Evolutionary conservation across 176 grass and related monocot species (phyloP), one percentile per base, ranked within the genome.

Genomic region (Eragrostis curvula): DNA sequence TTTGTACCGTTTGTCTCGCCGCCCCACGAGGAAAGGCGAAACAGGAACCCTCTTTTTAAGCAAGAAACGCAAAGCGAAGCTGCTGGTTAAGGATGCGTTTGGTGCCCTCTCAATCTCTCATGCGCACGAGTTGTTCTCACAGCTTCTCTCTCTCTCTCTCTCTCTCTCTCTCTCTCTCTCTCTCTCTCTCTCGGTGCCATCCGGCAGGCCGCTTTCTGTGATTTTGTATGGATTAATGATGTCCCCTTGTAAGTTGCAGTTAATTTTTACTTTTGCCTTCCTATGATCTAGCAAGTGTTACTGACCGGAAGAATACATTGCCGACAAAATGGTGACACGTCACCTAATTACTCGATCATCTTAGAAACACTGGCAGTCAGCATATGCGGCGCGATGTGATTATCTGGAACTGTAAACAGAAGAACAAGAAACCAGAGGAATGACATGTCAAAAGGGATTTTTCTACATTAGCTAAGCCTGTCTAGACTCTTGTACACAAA

Each of bases 1-100:
- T 78, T 72, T 78, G 80, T 57, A 15, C 73, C 48, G 18, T 57
- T 66, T 79, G 67, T 81, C 82, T 20, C 40, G 45, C 82, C 55
- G 70, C 63, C 70, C 51, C 76, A 85, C 44, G 64, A 75, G 20
- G 57, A 80, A 88, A 79, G 59, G 20, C 73, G 0, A 25, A 24
- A 60, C 0, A 15, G 6, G 28, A 43, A 43, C 11, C n/a, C 2
- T 32, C 21, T 44, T 51, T 87, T 50, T 16, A 11, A 24, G 79
- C 5, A 29, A 42, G 10, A 80, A 86, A 81, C 14, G 48, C 45
- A 70, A 36, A 42, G 30, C 41, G 29, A 60, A 23, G 25, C 70
- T 18, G 16, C 60, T 30, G 49, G n/a, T n/a, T n/a, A n/a, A n/a
- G n/a, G 56, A 36, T 23, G 24, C 16, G 16, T 36, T 24, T n/a